Base-by-base conservation (phyloP, 2,329 filamentous ascomycete genomes). In the Coleophoma crateriformis region DNA sequence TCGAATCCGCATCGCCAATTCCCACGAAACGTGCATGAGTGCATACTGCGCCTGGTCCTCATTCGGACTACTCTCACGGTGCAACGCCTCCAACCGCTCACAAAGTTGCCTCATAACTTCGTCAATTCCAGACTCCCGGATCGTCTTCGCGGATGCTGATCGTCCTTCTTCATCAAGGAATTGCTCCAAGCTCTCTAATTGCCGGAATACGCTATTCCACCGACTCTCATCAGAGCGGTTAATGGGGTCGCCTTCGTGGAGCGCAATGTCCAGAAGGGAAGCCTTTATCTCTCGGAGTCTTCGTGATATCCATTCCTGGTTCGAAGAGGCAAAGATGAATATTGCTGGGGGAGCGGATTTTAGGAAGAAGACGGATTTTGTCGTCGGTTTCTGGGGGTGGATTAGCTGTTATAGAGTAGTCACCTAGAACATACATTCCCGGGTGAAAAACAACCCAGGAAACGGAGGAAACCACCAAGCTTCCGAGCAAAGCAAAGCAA, bases 21-120 rank as follows among this genome's bases (percentile, higher is more conserved):
- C 48, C 48, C 48, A 50, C 20, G 38, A 45, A 14, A 50, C 44
- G 35, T 50, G 46, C 48, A 50, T 50, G 15, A 50, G 48, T 5
- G 43, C 46, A 17, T 47, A 40, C 14, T 50, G 38, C 3, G 43
- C 35, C 39, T 47, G 35, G 33, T 50, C 48, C 17, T 47, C 46
- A 4, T 37, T 35, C 32, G 20, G 14, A n/a, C 33, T 37, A n/a
- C 44, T 33, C 7, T 47, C 19, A 13, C 20, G 35, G 19, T 50
- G 43, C 27, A 50, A 41, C 7, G 35, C 44, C 13, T 40, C 32
- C 13, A 50, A 33, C 33, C 33, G 44, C 33, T 47, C 35, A 17
- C 43, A 45, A 33, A 50, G 14, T 10, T 27, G 12, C 17, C 7
- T 10, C 12, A 44, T 32, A 2, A 15, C 32, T 7, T 32, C 41